A percentile compares a stretch with the other conserved stretches of the same genome.
phyloP scores from a whole-genome alignment of 225 moss, liverwort and hornwort species.

The Physcomitrellopsis africana region DNA sequence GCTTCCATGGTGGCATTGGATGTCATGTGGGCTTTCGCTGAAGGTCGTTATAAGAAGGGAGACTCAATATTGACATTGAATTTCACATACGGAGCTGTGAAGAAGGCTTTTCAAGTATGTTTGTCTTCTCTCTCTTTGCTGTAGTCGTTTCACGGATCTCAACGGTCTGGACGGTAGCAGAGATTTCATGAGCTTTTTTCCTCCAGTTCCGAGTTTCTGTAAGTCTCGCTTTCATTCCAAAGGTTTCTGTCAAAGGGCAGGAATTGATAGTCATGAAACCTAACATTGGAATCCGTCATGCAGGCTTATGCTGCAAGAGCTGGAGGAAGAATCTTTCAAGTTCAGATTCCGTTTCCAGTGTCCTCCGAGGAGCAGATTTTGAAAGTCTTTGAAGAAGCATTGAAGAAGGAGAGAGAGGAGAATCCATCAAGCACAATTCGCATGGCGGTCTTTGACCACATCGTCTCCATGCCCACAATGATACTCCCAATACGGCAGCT shows the following conservation, averaged over 20 bases:
- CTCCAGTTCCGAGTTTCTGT: neutral
- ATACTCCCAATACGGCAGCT: conserved; percentile 67
- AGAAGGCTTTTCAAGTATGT: conserved; percentile 58
- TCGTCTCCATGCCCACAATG: conserved; percentile 89
- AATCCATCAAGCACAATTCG: conserved; percentile 63
- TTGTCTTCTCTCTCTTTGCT: neutral
- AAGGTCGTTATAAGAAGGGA: conserved; percentile 65
- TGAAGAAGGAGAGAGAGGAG: conserved; percentile 53
- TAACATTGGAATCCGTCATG: neutral
- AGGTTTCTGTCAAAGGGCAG: neutral
- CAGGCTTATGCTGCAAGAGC: conserved; percentile 75
- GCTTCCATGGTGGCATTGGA: conserved; percentile 82
- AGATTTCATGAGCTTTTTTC: neutral
- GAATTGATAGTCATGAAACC: neutral
- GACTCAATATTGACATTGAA: conserved; percentile 70
- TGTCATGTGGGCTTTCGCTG: conserved; percentile 80
- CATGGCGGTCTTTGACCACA: conserved; percentile 81
- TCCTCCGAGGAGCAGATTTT: conserved; percentile 52
- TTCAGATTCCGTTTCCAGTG: conserved; percentile 76
- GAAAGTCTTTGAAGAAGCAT: conserved; percentile 44
- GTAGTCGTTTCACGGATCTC: neutral
- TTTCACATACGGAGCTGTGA: conserved; percentile 70
- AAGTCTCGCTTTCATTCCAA: neutral
- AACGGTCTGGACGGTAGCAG: neutral
- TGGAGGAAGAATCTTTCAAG: conserved; percentile 67